phyloP scores from a whole-genome alignment of 2,329 filamentous ascomycete species.

The Westerdykella sp. region DNA sequence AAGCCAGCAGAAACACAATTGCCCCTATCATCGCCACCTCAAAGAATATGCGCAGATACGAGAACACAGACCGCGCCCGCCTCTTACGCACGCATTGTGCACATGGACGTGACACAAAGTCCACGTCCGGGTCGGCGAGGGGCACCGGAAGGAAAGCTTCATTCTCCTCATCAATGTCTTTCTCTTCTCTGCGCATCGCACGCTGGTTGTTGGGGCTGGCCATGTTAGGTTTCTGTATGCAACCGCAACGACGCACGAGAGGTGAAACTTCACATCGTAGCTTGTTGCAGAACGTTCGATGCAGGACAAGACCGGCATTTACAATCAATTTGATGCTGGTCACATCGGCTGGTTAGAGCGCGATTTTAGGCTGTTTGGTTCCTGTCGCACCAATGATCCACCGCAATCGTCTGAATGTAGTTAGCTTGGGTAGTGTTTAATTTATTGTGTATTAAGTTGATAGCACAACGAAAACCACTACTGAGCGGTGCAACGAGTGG shows the following conservation, averaged over 20 bases:
- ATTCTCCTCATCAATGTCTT: not conserved
- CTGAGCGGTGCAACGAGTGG: no score
- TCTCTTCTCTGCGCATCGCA: not conserved
- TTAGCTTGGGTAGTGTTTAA: not conserved
- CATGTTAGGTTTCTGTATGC: not conserved
- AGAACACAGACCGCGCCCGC: not conserved
- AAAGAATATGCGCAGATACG: constrained; percentile 8
- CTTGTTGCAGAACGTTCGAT: not conserved
- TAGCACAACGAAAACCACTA: no score
- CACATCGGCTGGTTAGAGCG: not conserved
- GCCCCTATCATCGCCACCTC: constrained; percentile 10
- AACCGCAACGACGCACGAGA: no score
- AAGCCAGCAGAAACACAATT: constrained; percentile 11
- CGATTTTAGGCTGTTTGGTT: not conserved
- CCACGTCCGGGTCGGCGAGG: not conserved
- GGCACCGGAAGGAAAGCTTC: not conserved
- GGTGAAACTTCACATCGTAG: not conserved
- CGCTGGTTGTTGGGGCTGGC: not conserved
- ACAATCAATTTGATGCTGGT: not conserved
- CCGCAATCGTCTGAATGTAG: not conserved
- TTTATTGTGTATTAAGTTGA: not conserved
- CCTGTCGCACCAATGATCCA: not conserved
- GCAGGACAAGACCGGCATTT: not conserved
- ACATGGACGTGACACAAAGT: not conserved
- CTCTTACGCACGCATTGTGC: not conserved